Evolutionary conservation across 495 filamentous ascomycete genomes (phyloP).

Genomic region (Penicillium steckii): DNA sequence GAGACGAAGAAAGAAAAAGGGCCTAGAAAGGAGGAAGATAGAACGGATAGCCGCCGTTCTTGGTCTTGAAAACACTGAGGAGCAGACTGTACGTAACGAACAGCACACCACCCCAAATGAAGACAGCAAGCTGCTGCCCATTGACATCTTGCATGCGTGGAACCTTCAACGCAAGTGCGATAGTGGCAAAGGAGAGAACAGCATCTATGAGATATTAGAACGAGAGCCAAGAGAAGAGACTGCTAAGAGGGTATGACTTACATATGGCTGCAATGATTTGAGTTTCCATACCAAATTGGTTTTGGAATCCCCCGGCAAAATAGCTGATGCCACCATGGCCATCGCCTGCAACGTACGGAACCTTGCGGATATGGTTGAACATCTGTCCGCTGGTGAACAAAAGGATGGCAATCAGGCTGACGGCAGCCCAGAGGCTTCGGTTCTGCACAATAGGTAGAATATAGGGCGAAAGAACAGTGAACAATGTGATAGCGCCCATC

Average conservation of each 20-base stretch:
- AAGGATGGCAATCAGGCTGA: slow-evolving; percentile 86
- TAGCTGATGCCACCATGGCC: slow-evolving; percentile 85
- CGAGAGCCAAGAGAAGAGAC: slow-evolving; percentile 14
- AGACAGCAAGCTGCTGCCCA: slow-evolving; percentile 75
- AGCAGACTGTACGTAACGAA: slow-evolving; percentile 89
- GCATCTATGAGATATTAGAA: slow-evolving; percentile 60
- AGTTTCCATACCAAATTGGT: slow-evolving; percentile 92
- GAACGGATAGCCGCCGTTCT: slow-evolving; percentile 96
- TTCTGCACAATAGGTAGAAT: slow-evolving; percentile 84
- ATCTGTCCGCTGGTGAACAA: slow-evolving; percentile 97
- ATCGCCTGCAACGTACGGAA: slow-evolving; percentile 90
- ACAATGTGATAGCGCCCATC: slow-evolving; percentile 63
- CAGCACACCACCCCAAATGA: slow-evolving; percentile 78
- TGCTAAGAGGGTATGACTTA: slow-evolving; percentile 51
- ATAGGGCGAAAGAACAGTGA: slow-evolving; percentile 78
- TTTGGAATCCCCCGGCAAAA: slow-evolving; percentile 92
- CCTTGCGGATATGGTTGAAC: slow-evolving; percentile 98
- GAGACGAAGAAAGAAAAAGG: background rate
- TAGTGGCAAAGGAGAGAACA: slow-evolving; percentile 85
- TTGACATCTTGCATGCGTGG: slow-evolving; percentile 78
- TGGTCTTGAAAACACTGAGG: slow-evolving; percentile 86
- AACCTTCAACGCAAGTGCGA: slow-evolving; percentile 85
- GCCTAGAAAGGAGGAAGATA: slow-evolving; percentile 82
- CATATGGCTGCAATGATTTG: slow-evolving; percentile 95
- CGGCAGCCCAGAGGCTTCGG: slow-evolving; percentile 88